Base-by-base conservation (phyloP, 805 yeast species). In the Ogataea paraovalis region DNA sequence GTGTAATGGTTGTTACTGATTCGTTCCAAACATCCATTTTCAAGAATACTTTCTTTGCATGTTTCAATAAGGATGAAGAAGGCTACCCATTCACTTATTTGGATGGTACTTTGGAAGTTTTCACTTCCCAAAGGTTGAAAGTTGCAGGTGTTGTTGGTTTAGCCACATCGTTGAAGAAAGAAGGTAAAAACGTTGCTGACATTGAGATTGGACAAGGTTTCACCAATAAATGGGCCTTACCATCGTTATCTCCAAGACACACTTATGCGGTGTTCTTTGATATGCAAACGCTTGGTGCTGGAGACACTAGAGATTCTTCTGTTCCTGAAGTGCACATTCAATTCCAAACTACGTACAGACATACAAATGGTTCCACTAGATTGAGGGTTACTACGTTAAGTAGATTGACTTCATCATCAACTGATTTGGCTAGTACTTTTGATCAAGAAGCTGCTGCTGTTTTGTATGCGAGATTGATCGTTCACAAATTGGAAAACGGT, bases 361-460 rank as follows among this genome's bases (percentile, higher is more conserved):
- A 94, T 70, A 78, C 97, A n/a, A 83, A 91, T 25, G 99, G 99
- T 48, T 78, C 92, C 12, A 85, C 80, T 62, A 79, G 97, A 61
- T 73, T 88, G 50, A 80, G 97, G 58, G 97, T 94, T 32, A 92
- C 99, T 20, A 94, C 98, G 0, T 75, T 94, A 49, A 72, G 74
- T 48, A 74, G 80, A 62, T 65, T 75, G 50, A 75, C 80, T 48
- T 76, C 82, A 13, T 63, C 61, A 42, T 68, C 75, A 22, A 79
- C 78, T 39, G 79, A 75, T 42, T 68, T 79, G 49, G 70, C 81
- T 16, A 69, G 69, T 49, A 61, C 94, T n/a, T 94, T 94, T 66
- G 99, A 94, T 70, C 98, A 94, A 74, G 98, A 94, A 69, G 96
- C 97, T 12, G 97, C 99, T 3, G 96, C 97, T 14, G 97, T 91